Conservation (phyloP, 129 eudicot genomes). For the Daucus carota region DH1_v3.0 NC_030387.2:14995501-14996000, state of each 20-base stretch:
- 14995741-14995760: constrained; percentile 51
- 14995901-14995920: not conserved
- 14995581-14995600: constrained; percentile 37
- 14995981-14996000: not conserved
- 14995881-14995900: not conserved
- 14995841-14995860: constrained; percentile 44
- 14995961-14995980: not conserved
- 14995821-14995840: constrained; percentile 52
- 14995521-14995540: too few species aligned
- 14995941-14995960: not conserved
- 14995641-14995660: constrained; percentile 51
- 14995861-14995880: constrained; percentile 15
- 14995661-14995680: constrained; percentile 84
- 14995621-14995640: constrained; percentile 69
- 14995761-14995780: constrained; percentile 68
- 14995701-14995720: constrained; percentile 14
- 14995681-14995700: constrained; percentile 42
- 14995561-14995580: too few species aligned
- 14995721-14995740: not conserved
- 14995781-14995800: constrained; percentile 81
- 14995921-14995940: not conserved
- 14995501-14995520: too few species aligned
- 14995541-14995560: too few species aligned
- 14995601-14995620: constrained; percentile 51
- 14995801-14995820: constrained; percentile 64